These are phyloP conservation scores for Aureobasidium lini DNA, from an alignment of 2,329 filamentous ascomycete species.

Conservation along the genomic window DNA sequence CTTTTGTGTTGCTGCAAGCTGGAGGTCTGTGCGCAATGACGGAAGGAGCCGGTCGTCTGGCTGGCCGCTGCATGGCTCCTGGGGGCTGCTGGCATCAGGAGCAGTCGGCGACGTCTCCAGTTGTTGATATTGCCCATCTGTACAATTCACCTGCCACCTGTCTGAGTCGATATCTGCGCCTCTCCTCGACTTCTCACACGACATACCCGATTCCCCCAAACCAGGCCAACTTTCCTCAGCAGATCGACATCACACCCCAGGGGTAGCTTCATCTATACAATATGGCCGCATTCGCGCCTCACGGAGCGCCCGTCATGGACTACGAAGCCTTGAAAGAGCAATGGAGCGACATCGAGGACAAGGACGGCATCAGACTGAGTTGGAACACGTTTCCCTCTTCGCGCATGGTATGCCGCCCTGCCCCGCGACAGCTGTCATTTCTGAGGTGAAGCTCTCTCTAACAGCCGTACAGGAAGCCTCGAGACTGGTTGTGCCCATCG, in stretches of 20 bases:
- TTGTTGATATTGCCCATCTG: constrained; percentile 1
- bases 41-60: constrained; percentile 8
- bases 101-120: constrained; percentile 20
- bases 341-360: constrained; percentile 94
- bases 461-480: constrained; percentile 69
- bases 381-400: constrained; percentile 99
- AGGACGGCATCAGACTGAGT: constrained; percentile 89
- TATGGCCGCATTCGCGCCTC: constrained; percentile 17
- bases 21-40: constrained; percentile 10
- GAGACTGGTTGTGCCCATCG: constrained; percentile 89
- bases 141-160: background rate
- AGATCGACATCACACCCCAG: background rate
- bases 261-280: constrained; percentile 4
- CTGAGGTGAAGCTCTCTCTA: constrained; percentile 7
- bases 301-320: constrained; percentile 56
- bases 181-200: constrained; percentile 8
- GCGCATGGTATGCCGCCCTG: constrained; percentile 55
- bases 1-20: constrained; percentile 14
- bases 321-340: constrained; percentile 90
- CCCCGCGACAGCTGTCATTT: background rate
- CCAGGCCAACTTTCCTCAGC: background rate
- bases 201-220: background rate
- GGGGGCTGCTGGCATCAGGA: background rate
- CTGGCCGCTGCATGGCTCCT: background rate
- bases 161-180: background rate